Base-by-base conservation (phyloP, 1,284 basidiomycete genomes). In the Austroboletus niveus region DNA sequence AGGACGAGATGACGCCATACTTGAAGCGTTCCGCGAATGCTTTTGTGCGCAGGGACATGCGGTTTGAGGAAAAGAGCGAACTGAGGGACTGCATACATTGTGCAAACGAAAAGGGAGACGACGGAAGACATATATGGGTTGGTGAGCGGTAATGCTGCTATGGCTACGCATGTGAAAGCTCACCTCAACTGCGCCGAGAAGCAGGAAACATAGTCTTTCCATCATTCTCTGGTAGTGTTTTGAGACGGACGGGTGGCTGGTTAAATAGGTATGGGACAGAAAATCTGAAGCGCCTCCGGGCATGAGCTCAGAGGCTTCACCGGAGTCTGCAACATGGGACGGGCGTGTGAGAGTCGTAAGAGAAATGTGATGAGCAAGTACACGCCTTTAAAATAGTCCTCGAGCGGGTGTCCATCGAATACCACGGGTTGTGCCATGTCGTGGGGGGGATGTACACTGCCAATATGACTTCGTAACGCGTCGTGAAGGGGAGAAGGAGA, bases 1-100 rank as follows among this genome's bases (percentile, higher is more conserved):
- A 82, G 1, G 89, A 91, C 4, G 89, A 89, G 53, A 92, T 90
- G n/a, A 92, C 79, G 53, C 81, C 81, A 75, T 91, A 91, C 68
- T 90, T 90, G 78, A 92, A 91, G 44, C 80, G 83, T 68, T 92
- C 89, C 14, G 82, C 79, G 59, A 90, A 87, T 36, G 72, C 73
- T 57, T 66, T 75, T 11, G 75, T 66, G 27, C 66, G 62, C 58
- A 55, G 63, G 41, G 58, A 54, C 10, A 51, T 45, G 27, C 47
- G 50, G 43, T 57, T 46, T 2, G 59, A 49, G 47, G 57, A 46
- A 65, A 66, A 48, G 61, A 64, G 46, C 65, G 68, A 52, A 65
- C 49, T 17, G 59, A 69, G 40, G 63, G 68, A 42, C 73, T 64
- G 60, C 50, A 74, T 60, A 64, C 45, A 55, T 52, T 12, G 45